phyloP scores from a whole-genome alignment of 2,329 filamentous ascomycete genomes.

The Monosporascus sp. region DNA sequence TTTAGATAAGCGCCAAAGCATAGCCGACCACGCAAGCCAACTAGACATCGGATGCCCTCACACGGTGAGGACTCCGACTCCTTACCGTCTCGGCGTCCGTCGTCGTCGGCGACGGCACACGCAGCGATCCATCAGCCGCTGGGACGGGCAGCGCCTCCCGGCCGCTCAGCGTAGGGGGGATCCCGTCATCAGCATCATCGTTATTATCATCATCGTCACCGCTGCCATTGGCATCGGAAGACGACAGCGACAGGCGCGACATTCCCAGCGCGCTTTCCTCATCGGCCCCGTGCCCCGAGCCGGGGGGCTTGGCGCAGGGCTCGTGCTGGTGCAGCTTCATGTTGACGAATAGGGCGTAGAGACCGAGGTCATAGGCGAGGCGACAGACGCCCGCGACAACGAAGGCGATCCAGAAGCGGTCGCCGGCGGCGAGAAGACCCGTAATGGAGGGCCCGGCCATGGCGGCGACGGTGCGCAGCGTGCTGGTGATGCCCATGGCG shows the following conservation, averaged over 20 bases:
- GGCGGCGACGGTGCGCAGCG: conserved; percentile 55
- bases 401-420: conserved; percentile 59
- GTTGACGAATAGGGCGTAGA: conserved; percentile 56
- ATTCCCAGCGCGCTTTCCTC: conserved; percentile 3
- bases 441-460: conserved; percentile 51
- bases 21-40: too few species aligned
- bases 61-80: neutral
- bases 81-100: neutral
- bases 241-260: neutral
- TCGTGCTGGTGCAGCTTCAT: conserved; percentile 48
- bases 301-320: conserved; percentile 2
- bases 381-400: conserved; percentile 50
- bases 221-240: neutral
- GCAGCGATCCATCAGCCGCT: neutral
- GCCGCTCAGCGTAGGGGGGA: too few species aligned
- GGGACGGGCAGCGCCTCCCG: too few species aligned
- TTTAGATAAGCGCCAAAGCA: too few species aligned
- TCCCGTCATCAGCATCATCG: neutral
- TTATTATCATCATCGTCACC: neutral
- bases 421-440: conserved; percentile 46
- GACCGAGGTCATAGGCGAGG: conserved; percentile 52
- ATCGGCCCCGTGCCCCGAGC: neutral
- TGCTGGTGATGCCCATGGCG: conserved; percentile 64
- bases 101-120: neutral
- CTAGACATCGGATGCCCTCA: neutral